These are phyloP conservation scores for Auxenochlorella pyrenoidosa DNA, from an alignment of 139 green algal genomes.

Conservation along the genomic window DNA sequence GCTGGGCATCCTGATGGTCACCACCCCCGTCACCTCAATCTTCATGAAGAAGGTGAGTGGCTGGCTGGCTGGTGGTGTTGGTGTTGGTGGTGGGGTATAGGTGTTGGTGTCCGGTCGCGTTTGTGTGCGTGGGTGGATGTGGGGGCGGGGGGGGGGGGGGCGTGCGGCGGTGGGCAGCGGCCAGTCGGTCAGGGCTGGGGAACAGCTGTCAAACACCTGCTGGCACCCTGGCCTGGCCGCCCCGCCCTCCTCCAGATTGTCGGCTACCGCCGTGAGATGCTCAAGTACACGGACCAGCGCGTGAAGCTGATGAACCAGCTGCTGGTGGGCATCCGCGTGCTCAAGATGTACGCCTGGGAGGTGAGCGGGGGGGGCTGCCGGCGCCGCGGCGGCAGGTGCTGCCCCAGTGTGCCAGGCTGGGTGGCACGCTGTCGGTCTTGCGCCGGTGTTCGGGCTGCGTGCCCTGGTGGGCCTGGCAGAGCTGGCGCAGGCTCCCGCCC, in stretches of 20 bases:
- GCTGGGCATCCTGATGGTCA: constrained; percentile 80
- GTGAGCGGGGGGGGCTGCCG: not conserved
- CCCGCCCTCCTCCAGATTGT: not conserved
- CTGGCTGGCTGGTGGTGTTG: too few species aligned
- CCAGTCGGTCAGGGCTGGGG: too few species aligned
- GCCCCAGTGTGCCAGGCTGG: not conserved
- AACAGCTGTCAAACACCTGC: too few species aligned
- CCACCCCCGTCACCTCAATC: constrained; percentile 72
- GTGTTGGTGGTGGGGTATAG: too few species aligned
- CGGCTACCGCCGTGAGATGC: constrained; percentile 59
- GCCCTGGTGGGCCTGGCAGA: too few species aligned
- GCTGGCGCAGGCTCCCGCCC: too few species aligned
- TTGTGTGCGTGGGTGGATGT: not conserved
- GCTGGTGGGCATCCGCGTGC: constrained; percentile 67
- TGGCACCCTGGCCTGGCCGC: not conserved
- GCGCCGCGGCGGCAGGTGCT: not conserved
- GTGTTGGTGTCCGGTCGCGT: too few species aligned
- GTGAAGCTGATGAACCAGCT: constrained; percentile 93
- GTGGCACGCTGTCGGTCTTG: too few species aligned
- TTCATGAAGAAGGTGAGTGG: constrained; percentile 73
- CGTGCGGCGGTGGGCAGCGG: too few species aligned
- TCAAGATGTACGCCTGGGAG: constrained; percentile 94
- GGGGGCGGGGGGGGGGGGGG: too few species aligned
- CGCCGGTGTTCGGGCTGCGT: too few species aligned
- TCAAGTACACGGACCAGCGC: constrained; percentile 88